Base-by-base conservation (phyloP, 257 asterid species). In the Gardenia jasminoides region DNA sequence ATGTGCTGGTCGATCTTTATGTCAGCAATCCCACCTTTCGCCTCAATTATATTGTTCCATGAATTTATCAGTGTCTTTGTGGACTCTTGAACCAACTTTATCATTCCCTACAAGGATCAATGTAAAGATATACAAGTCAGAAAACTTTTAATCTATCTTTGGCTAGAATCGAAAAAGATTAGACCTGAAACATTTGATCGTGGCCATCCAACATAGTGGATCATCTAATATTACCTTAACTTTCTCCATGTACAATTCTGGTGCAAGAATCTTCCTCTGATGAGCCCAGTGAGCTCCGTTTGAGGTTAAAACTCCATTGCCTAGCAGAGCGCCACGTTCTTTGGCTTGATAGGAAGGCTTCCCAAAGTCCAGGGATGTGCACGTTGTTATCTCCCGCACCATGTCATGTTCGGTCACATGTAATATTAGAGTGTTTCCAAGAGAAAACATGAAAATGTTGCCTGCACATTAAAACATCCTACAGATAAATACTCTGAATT, bases 231-330 rank as follows among this genome's bases (percentile, higher is more conserved):
- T 3, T 26, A 26, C 91, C 91, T 88, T 88, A 7, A 88, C 91
- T 46, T 83, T 88, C 41, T 85, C 89, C 88, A 82, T 75, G 89
- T 80, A 83, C 47, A 88, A 78, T 67, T 88, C 87, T 11, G 91
- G 91, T 1, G 91, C 91, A 24, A 87, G 31, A 36, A 87, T 79
- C 81, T 87, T 87, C 70, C 89, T 83, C 67, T 88, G 91, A 76
- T 78, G 86, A 50, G 81, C 82, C 91, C 91, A 88, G 4, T 66
- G 59, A 19, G 56, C 13, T 6, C 88, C 89, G 44, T 84, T 85
- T 10, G 91, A 85, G 3, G 89, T 84, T 11, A 88, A 77, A 47
- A 88, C 76, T 66, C 89, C 88, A 2, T 85, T 80, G 0, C 91
- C 91, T 6, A 88, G 84, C 80, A 86, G 75, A 30, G 88, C 50